Evolutionary conservation across 2,329 filamentous ascomycete species (phyloP).

Genomic region (Hyphodiscus sp.): DNA sequence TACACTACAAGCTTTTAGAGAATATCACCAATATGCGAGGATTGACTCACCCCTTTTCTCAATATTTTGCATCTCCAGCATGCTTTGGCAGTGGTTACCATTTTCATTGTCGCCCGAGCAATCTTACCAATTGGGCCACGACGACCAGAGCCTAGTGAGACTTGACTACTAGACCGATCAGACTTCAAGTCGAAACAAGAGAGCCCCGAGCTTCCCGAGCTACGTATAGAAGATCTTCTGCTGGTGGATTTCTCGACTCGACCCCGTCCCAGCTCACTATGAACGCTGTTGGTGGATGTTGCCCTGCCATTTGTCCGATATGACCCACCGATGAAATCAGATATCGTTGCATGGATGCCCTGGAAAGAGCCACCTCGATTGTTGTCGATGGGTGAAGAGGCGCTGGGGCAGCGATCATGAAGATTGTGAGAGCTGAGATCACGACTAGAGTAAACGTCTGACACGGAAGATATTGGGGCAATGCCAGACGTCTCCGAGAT

Average conservation of each 20-base stretch:
- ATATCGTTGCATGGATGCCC: not conserved
- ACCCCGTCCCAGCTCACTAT: not conserved
- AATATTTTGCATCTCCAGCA: constrained; percentile 3
- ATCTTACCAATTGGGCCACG: not conserved
- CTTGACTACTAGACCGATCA: not conserved
- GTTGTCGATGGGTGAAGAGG: not conserved
- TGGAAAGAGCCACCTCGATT: not conserved
- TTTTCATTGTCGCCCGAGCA: not conserved
- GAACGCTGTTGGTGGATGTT: not conserved
- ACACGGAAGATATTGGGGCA: not conserved
- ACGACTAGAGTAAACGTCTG: not conserved
- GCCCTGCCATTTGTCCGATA: not conserved
- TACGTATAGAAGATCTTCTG: not conserved
- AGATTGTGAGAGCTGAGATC: not conserved
- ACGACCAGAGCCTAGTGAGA: constrained; percentile 23
- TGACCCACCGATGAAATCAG: not conserved
- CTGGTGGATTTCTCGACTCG: not conserved
- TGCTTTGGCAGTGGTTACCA: not conserved
- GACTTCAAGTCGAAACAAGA: not conserved
- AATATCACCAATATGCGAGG: not conserved
- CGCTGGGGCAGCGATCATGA: not conserved
- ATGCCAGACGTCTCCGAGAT: not conserved
- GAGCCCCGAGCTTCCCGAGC: not conserved
- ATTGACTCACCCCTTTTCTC: not conserved
- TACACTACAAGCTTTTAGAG: not conserved